phyloP scores from a whole-genome alignment of 192 early-diverging fungal species.

The Coemansia sp. region DNA sequence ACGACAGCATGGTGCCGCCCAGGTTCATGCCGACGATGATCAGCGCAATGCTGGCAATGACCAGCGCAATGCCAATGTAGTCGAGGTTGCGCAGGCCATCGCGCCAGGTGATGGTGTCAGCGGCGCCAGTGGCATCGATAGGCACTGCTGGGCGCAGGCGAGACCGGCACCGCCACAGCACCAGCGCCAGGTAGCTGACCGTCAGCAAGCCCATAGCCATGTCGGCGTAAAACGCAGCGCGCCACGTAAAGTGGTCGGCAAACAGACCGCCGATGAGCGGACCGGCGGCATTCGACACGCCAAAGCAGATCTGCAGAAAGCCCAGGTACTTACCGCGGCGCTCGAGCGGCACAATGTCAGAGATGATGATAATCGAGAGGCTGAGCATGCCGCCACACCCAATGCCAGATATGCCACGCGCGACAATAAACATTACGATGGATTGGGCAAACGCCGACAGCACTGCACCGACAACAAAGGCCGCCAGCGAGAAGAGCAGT shows the following conservation, averaged over 20 bases:
- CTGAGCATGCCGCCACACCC: constrained; percentile 70
- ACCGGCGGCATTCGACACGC: constrained; percentile 61
- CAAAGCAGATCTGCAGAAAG: constrained; percentile 57
- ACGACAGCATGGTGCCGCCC: constrained; percentile 68
- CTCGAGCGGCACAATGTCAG: constrained; percentile 72
- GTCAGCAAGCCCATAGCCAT: constrained; percentile 70
- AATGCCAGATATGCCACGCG: constrained; percentile 72
- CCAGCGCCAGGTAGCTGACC: constrained; percentile 52
- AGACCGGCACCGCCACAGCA: constrained; percentile 56
- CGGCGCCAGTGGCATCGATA: neutral
- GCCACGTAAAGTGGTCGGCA: constrained; percentile 57
- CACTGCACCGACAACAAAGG: constrained; percentile 52
- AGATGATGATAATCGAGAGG: constrained; percentile 73
- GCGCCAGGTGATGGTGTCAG: constrained; percentile 12
- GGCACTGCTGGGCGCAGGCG: constrained; percentile 24
- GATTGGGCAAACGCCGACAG: constrained; percentile 42
- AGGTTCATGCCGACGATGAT: constrained; percentile 75
- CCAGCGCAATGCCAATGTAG: constrained; percentile 60
- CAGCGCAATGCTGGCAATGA: constrained; percentile 62
- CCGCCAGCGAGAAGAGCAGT: constrained; percentile 42
- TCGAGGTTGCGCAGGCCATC: constrained; percentile 58
- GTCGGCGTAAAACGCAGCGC: constrained; percentile 82
- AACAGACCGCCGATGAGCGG: constrained; percentile 65
- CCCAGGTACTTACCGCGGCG: constrained; percentile 78
- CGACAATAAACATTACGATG: constrained; percentile 65